Base-by-base conservation (phyloP, 2,329 filamentous ascomycete species). In the Cryphonectria naterciae region DNA sequence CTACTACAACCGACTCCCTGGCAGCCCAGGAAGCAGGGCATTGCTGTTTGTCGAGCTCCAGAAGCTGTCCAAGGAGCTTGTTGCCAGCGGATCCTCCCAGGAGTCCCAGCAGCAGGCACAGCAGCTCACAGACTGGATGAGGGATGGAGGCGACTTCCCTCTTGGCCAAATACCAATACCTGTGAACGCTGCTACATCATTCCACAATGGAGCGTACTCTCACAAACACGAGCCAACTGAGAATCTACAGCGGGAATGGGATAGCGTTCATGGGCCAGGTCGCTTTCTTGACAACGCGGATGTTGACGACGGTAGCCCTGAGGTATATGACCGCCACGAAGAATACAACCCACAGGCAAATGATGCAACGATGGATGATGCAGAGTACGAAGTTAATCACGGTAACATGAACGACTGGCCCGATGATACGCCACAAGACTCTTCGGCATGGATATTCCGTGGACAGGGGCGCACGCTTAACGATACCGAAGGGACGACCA, bases 51-150 rank as follows among this genome's bases (percentile, higher is more conserved):
- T 72, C 5, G 60, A 72, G 63, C 71, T 72, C 32, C 68, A 70
- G 32, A 70, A 65, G 46, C 39, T 72, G 11, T 68, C 61, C 17
- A 66, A 43, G 19, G 71, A 72, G 39, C 66, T 72, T 17, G 65
- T 67, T 39, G 67, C 65, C 10, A n/a, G 68, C 3, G 62, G 46
- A 28, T 39, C 60, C 32, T 41, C 65, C n/a, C 43, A 65, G 46
- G 19, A 43, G 4, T 60, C 65, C n/a, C 52, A 56, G 46, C 39
- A 43, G 6, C 37, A 70, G 49, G 54, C 67, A 56, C n/a, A 58
- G 17, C 56, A 68, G 32, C n/a, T 72, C 52, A 71, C 68, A 1
- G 11, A 46, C 32, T 72, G 71, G 71, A 72, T 72, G 71, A 71
- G 19, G 39, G 61, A 65, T 7, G 71, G 71, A 5, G 71, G 71